Conservation (phyloP, 441 rosid genomes). For the Pelargonium exstipulatum region DNA sequence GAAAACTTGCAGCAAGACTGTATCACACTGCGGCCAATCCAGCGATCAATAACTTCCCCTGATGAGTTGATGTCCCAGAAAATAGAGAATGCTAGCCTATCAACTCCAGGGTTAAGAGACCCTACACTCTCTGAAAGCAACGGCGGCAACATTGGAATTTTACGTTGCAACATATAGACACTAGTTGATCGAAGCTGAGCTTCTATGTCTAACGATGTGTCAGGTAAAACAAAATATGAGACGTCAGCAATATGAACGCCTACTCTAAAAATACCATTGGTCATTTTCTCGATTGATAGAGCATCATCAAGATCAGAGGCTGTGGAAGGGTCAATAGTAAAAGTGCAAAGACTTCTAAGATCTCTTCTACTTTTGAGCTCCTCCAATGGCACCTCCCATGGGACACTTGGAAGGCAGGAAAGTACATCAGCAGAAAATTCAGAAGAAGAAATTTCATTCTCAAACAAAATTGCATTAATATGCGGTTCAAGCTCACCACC, state of each 20-base stretch:
- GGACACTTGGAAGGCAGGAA: conserved; percentile 55
- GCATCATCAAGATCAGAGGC: conserved; percentile 95
- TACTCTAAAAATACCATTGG: conserved; percentile 55
- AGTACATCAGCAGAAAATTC: conserved; percentile 57
- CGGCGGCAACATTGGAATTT: conserved; percentile 76
- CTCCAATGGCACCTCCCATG: conserved; percentile 71
- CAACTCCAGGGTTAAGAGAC: conserved; percentile 82
- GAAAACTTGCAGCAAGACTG: conserved; percentile 89
- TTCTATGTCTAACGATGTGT: conserved; percentile 64
- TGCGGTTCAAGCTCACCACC: conserved; percentile 67
- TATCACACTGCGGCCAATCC: conserved; percentile 76
- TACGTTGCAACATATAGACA: conserved; percentile 57
- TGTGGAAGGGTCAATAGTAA: conserved; percentile 69
- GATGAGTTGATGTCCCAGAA: conserved; percentile 61
- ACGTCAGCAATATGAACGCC: conserved; percentile 93
- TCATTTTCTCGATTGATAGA: conserved; percentile 60
- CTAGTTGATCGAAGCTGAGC: conserved; percentile 73
- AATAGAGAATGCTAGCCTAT: conserved; percentile 79
- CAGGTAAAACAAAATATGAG: conserved; percentile 82
- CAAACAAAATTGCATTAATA: conserved; percentile 60
- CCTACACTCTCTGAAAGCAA: conserved; percentile 62
- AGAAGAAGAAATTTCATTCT: conserved; percentile 53
- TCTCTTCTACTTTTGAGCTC: conserved; percentile 59
- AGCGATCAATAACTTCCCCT: conserved; percentile 57
- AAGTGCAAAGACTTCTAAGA: conserved; percentile 63